Conservation (phyloP, 2,329 filamentous ascomycete species). For the Cladosporium oxysporum region DNA sequence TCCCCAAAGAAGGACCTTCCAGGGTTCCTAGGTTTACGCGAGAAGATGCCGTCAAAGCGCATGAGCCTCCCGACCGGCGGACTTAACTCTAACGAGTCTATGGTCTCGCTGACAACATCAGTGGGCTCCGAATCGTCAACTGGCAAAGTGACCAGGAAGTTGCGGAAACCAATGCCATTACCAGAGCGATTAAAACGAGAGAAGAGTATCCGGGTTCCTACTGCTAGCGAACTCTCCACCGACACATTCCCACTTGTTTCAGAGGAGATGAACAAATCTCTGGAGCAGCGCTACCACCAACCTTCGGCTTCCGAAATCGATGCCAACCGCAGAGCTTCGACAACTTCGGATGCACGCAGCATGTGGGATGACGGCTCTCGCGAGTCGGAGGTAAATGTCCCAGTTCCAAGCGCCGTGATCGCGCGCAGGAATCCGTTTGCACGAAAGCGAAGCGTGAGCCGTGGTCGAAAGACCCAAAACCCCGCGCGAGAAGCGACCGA, state of each 20-base stretch:
- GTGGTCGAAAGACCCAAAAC: slow-evolving; percentile 2
- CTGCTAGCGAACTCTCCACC: background rate
- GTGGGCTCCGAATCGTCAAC: slow-evolving; percentile 17
- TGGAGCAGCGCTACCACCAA: slow-evolving; percentile 17
- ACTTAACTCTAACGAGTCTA: slow-evolving; percentile 18
- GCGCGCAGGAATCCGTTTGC: slow-evolving; percentile 13
- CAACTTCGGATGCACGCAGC: slow-evolving; percentile 2
- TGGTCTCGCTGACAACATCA: slow-evolving; percentile 14
- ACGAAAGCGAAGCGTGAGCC: slow-evolving; percentile 14
- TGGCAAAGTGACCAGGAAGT: slow-evolving; percentile 30
- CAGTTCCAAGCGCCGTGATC: background rate
- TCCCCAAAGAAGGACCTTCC: slow-evolving; percentile 11
- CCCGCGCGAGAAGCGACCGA: background rate
- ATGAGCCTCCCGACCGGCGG: slow-evolving; percentile 14
- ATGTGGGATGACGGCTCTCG: slow-evolving; percentile 20
- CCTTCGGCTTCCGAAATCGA: slow-evolving; percentile 11
- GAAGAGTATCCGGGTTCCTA: slow-evolving; percentile 23
- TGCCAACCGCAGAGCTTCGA: slow-evolving; percentile 8
- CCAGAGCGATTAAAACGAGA: slow-evolving; percentile 29
- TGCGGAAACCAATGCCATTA: slow-evolving; percentile 37
- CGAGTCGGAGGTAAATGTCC: background rate
- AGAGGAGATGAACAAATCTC: slow-evolving; percentile 8
- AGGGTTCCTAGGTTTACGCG: background rate
- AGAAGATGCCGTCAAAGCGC: slow-evolving; percentile 5
- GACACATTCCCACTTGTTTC: slow-evolving; percentile 12